Evolutionary conservation across 2,329 filamentous ascomycete species (phyloP), one percentile per base, ranked within the genome.

Genomic region (Elsinoe arachidis): DNA sequence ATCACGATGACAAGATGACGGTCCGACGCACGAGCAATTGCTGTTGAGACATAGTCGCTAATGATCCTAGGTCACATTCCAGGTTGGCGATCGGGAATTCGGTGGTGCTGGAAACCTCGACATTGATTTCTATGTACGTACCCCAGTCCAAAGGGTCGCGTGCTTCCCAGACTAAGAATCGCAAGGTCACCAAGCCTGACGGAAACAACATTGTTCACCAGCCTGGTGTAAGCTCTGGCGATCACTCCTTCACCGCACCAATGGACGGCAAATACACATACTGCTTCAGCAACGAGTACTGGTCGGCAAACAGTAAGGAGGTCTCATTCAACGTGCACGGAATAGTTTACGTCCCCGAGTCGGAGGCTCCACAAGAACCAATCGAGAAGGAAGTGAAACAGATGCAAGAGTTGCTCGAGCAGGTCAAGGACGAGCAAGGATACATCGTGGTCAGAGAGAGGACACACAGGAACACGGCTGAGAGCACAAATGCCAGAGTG

Each of bases 201-300:
- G 83, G 83, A 68, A 80, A 82, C 69, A 87, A 90, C 76, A 85
- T 93, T 71, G 80, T 88, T 68, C 86, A 89, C 74, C 83, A 95
- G 70, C 87, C 86, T 73, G 80, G 83, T 60, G 82, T 93, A 59
- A 91, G 91, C 61, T 91, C 88, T 66, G 93, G 93, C 70, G 92
- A 97, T 74, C 90, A 95, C 77, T 88, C 88, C 59, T 97, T 99
- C 75, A 87, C 84, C 38, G 91, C 93, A 54, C 78, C 80, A 66
- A 76, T 84, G 69, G 91, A 99, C 72, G 93, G 93, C 63, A 90
- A 88, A 76, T 96, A 88, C 77, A 78, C 82, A 58, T 99, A 99
- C 83, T 99, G 93, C 83, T 99, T 99, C 78, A 95, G 93, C 75
- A 99, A 99, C 76, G 92, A 97, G 79, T 87, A 93, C 73, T 99